Conservation (phyloP, 2,329 filamentous ascomycete species). For the Bimuria novae-zelandiae region DNA sequence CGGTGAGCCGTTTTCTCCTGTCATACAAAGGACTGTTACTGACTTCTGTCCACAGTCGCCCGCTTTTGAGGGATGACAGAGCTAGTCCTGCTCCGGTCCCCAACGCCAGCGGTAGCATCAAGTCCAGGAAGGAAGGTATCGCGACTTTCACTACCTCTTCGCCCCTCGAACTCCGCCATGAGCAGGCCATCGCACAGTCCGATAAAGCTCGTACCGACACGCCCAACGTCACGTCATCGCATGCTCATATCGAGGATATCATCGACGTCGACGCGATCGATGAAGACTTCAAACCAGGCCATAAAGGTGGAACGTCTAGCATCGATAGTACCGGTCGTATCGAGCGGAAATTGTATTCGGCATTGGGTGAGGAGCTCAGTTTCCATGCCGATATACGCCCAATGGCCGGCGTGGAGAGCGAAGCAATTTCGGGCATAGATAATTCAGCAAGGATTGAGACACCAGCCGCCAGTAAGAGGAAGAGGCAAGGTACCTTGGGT, state of each 20-base stretch:
- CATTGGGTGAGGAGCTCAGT: slow-evolving; percentile 36
- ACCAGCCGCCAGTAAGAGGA: slow-evolving; percentile 32
- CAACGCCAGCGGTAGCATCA: slow-evolving; percentile 18
- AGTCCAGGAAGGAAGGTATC: slow-evolving; percentile 32
- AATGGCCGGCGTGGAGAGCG: slow-evolving; percentile 19
- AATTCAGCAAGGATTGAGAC: slow-evolving; percentile 18
- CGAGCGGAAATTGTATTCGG: slow-evolving; percentile 36
- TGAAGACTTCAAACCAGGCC: slow-evolving; percentile 21
- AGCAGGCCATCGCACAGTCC: slow-evolving; percentile 8
- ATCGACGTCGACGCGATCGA: slow-evolving; percentile 32
- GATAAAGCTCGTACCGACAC: slow-evolving; percentile 3
- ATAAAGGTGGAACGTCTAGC: slow-evolving; percentile 32
- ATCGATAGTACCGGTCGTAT: slow-evolving; percentile 35
- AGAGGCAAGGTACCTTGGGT: slow-evolving; percentile 30
- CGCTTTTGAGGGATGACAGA: slow-evolving; percentile 10
- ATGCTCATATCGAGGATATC: slow-evolving; percentile 20
- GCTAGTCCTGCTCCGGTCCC: slow-evolving; percentile 24
- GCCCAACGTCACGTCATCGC: background rate
- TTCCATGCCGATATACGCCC: slow-evolving; percentile 23
- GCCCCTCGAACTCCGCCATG: slow-evolving; percentile 19
- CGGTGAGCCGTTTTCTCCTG: background rate
- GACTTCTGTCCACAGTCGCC: background rate
- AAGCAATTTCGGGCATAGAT: slow-evolving; percentile 8
- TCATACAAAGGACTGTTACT: background rate
- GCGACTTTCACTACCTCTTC: slow-evolving; percentile 6